Conservation (phyloP, 2,329 filamentous ascomycete species). For the Botrytis tulipae region DNA sequence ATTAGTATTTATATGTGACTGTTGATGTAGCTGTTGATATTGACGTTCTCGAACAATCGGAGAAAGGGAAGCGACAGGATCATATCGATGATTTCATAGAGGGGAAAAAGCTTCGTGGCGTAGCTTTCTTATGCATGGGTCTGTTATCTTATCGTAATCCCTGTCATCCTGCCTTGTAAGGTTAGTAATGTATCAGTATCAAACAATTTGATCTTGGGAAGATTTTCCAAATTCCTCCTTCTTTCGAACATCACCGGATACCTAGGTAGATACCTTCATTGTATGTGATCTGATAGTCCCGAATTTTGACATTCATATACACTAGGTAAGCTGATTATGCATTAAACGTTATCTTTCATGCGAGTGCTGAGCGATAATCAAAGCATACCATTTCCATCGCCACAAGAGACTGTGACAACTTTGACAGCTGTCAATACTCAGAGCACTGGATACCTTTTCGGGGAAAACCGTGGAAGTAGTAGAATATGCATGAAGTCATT, state of each 20-base stretch:
- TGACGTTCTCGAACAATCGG: not conserved
- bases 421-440: conserved; percentile 1
- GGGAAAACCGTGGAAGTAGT: not conserved
- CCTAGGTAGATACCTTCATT: not conserved
- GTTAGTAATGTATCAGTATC: conserved; percentile 5
- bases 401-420: not conserved
- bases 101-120: conserved; percentile 12
- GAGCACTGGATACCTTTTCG: not conserved
- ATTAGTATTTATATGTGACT: not conserved
- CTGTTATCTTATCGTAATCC: conserved; percentile 16
- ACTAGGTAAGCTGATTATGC: not conserved
- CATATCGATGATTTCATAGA: conserved; percentile 6
- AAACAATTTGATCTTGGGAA: conserved; percentile 12
- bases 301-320: not conserved
- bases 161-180: not conserved
- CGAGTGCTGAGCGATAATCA: conserved; percentile 12
- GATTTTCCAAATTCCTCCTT: not conserved
- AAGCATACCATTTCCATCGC: not conserved
- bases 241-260: conserved; percentile 1
- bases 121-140: not conserved
- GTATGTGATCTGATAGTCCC: not conserved
- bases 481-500: conserved; percentile 84
- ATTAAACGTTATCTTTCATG: conserved; percentile 3
- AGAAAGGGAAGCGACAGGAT: not conserved
- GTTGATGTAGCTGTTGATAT: not conserved